Conservation (phyloP, 169 alveolate genomes). For the Cryptosporidium baileyi region DNA sequence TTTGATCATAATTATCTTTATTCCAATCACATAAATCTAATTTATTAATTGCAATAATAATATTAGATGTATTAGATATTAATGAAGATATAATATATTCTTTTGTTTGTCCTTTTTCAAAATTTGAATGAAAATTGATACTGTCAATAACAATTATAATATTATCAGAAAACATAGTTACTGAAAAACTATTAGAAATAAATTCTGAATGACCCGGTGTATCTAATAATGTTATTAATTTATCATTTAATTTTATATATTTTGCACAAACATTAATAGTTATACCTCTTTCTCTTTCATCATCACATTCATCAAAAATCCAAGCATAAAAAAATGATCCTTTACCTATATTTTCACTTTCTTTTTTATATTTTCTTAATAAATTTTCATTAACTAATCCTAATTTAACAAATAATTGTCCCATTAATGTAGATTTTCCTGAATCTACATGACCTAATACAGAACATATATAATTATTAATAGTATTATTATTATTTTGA, state of each 20-base stretch:
- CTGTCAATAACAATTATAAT: slow-evolving; percentile 71
- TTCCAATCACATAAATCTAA: slow-evolving; percentile 87
- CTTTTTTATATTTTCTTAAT: slow-evolving; percentile 81
- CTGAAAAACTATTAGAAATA: slow-evolving; percentile 91
- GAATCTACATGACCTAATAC: slow-evolving; percentile 95
- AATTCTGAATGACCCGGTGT: slow-evolving; percentile 96
- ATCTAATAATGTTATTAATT: slow-evolving; percentile 87
- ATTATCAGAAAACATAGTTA: slow-evolving; percentile 74
- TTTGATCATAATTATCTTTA: slow-evolving; percentile 69
- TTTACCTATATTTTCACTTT: slow-evolving; percentile 77
- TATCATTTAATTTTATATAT: slow-evolving; percentile 75
- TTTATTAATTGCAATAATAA: slow-evolving; percentile 89
- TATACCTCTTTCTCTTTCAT: slow-evolving; percentile 86
- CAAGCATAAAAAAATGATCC: slow-evolving; percentile 81
- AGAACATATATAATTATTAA: slow-evolving; percentile 78
- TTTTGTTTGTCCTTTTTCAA: slow-evolving; percentile 89
- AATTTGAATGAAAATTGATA: slow-evolving; percentile 89
- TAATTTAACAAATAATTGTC: slow-evolving; percentile 82
- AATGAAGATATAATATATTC: slow-evolving; percentile 90
- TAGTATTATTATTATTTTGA: not conserved
- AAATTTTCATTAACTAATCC: slow-evolving; percentile 85
- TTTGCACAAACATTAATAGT: slow-evolving; percentile 86
- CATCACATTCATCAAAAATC: slow-evolving; percentile 84
- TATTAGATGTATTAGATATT: slow-evolving; percentile 85
- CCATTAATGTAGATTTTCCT: slow-evolving; percentile 94